Conservation (phyloP, 352 stramenopile species). For the Phytopythium litorale region DNA sequence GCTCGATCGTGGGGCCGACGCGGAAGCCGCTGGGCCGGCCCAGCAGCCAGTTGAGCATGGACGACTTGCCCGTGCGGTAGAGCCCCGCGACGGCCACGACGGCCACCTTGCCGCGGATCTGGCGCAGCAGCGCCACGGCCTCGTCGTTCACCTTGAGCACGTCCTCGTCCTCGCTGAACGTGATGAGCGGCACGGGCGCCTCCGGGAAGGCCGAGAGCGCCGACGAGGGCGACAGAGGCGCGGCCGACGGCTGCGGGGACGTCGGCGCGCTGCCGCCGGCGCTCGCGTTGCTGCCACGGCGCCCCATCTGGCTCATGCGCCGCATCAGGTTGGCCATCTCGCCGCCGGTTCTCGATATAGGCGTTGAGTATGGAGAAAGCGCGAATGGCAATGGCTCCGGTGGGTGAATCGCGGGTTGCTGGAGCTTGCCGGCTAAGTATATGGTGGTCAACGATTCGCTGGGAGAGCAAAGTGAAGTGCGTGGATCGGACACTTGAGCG, state of each 20-base stretch:
- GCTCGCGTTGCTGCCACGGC: conserved; percentile 7
- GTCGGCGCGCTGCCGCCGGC: background rate
- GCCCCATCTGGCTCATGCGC: conserved; percentile 6
- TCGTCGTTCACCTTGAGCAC: conserved; percentile 79
- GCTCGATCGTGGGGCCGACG: conserved; percentile 77
- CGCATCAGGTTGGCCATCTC: conserved; percentile 3
- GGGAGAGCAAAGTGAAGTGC: no score
- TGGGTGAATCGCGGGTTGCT: background rate
- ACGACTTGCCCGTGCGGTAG: conserved; percentile 87
- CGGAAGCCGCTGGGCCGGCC: conserved; percentile 66
- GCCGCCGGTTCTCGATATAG: background rate
- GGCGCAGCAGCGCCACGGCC: conserved; percentile 54
- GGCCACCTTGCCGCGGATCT: conserved; percentile 72
- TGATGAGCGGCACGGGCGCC: conserved; percentile 80
- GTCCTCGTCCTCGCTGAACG: conserved; percentile 81
- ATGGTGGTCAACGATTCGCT: background rate
- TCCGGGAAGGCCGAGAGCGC: conserved; percentile 55
- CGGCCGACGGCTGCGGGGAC: background rate
- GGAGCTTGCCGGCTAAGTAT: background rate
- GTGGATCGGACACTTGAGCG: background rate
- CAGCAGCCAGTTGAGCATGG: conserved; percentile 86
- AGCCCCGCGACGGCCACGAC: conserved; percentile 83
- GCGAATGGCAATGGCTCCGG: no score
- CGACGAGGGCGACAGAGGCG: conserved; percentile 16
- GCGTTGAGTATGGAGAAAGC: background rate